phyloP scores from a whole-genome alignment of 495 filamentous ascomycete species.

The Aspergillus funiculosus region DNA sequence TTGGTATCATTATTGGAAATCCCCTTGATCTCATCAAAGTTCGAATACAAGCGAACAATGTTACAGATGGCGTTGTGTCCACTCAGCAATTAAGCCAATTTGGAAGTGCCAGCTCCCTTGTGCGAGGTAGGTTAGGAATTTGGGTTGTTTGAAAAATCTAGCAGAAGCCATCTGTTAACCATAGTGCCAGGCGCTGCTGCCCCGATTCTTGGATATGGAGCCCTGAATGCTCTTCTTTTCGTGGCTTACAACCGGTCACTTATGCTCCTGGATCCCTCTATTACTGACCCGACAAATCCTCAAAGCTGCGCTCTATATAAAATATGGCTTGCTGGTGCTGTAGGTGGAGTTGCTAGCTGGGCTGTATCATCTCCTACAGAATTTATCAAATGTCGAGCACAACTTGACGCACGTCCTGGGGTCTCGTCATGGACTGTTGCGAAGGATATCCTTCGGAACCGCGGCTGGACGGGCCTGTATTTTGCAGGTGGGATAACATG shows the following conservation, averaged over 20 bases:
- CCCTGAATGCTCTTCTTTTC: constrained; percentile 83
- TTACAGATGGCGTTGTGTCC: constrained; percentile 22
- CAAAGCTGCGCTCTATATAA: constrained; percentile 34
- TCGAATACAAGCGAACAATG: constrained; percentile 59
- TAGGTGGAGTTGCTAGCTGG: constrained; percentile 76
- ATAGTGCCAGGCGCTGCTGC: constrained; percentile 58
- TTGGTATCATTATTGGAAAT: constrained; percentile 80
- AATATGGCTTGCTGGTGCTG: constrained; percentile 69
- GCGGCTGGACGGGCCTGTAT: constrained; percentile 68
- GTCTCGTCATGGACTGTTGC: constrained; percentile 56
- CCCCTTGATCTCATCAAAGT: constrained; percentile 85
- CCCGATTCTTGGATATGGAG: constrained; percentile 80
- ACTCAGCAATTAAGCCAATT: constrained; percentile 32
- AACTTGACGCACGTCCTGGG: constrained; percentile 44
- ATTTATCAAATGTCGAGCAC: constrained; percentile 78
- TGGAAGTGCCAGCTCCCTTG: constrained; percentile 41
- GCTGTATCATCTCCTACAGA: constrained; percentile 78
- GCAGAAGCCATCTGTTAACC: constrained; percentile 4
- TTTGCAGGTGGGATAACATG: constrained; percentile 72
- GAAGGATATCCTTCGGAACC: constrained; percentile 50
- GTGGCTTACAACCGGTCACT: constrained; percentile 76
- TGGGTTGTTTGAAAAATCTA: not conserved
- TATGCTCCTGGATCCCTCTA: constrained; percentile 44
- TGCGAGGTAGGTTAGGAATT: constrained; percentile 35
- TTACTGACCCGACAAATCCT: constrained; percentile 37